Evolutionary conservation across 1,284 basidiomycete species (phyloP).

Genomic region (Boletellus deceptivus): DNA sequence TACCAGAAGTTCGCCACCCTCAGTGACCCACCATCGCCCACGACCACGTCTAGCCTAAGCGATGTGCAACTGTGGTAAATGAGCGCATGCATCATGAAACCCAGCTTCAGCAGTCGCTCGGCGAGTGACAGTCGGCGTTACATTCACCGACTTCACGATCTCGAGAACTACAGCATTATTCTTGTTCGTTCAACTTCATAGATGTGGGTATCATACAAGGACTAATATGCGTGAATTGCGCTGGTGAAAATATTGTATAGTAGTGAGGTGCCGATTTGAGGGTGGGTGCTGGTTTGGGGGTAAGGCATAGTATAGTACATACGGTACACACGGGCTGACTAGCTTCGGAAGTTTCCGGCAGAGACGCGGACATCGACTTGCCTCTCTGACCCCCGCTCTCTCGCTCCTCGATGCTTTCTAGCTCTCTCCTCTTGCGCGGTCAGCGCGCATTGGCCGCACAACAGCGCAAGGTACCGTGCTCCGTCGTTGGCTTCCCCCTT

Average conservation of each 20-base stretch:
- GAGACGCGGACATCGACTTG: constrained; percentile 1
- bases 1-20: no score
- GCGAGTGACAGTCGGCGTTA: neutral
- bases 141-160: neutral
- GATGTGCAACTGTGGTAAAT: no score
- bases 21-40: no score
- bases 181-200: neutral
- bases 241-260: neutral
- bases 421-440: constrained; percentile 46
- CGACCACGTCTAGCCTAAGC: no score
- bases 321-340: neutral
- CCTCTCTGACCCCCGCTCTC: constrained; percentile 17
- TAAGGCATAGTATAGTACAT: no score
- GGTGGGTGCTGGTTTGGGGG: no score
- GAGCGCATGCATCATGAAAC: no score
- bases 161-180: neutral
- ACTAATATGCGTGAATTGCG: neutral
- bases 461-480: constrained; percentile 42
- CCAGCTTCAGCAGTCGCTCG: neutral
- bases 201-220: neutral
- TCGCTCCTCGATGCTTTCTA: constrained; percentile 45
- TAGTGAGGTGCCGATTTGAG: no score
- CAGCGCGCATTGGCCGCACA: constrained; percentile 44
- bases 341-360: constrained; percentile 30
- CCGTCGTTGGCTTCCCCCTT: neutral